Evolutionary conservation across 179 eudicot species (phyloP).

Genomic region (Silene coronaria): DNA sequence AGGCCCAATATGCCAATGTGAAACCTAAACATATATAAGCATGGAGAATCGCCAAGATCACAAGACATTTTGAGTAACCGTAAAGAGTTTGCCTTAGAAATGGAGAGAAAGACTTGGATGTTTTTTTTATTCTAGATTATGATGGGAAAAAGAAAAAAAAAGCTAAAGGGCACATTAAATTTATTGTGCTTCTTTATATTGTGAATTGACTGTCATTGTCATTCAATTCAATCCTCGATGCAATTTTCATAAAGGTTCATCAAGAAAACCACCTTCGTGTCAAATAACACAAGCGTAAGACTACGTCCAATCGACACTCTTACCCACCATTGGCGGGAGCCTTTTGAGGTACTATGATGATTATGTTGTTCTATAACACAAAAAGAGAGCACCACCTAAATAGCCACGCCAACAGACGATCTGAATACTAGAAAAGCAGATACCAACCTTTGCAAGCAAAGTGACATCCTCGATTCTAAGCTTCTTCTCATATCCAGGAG

Average conservation of each 20-base stretch:
- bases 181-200: neutral
- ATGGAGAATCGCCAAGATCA: constrained; percentile 5
- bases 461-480: constrained; percentile 31
- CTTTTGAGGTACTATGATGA: neutral
- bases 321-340: neutral
- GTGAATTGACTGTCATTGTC: too few species aligned
- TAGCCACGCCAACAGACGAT: constrained; percentile 1
- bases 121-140: too few species aligned
- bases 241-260: too few species aligned
- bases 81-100: neutral
- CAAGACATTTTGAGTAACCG: neutral
- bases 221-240: too few species aligned
- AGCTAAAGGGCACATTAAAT: neutral
- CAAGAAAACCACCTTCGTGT: neutral
- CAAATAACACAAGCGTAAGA: neutral
- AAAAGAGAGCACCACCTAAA: neutral
- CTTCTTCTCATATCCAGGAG: constrained; percentile 56
- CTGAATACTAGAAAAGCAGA: constrained; percentile 1
- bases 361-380: neutral
- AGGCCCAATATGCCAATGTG: neutral
- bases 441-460: constrained; percentile 41
- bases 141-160: too few species aligned
- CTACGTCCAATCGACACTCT: neutral
- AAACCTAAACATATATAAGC: neutral
- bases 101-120: too few species aligned